Conservation (phyloP, 129 eudicot species). For the Kitagawia praeruptora region DNA sequence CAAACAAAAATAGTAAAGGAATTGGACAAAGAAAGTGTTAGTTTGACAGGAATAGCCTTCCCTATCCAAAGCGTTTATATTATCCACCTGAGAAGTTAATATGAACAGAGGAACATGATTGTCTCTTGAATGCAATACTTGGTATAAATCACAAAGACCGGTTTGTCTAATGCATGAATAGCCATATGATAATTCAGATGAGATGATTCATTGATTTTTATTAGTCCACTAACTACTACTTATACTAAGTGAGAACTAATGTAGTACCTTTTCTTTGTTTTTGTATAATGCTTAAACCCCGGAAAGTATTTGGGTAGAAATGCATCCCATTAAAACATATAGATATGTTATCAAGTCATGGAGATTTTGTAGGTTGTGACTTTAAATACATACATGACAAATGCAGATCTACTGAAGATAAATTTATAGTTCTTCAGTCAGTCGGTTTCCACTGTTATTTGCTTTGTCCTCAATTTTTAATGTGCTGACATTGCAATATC, state of each 20-base stretch:
- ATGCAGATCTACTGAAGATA: neutral
- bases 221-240: neutral
- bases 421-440: neutral
- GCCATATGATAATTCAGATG: neutral
- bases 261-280: neutral
- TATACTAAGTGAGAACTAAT: neutral
- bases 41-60: neutral
- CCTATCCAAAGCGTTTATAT: too few relatives aligned
- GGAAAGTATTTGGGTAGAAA: neutral
- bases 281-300: neutral
- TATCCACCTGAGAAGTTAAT: neutral
- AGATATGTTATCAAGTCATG: neutral
- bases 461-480: neutral
- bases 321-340: neutral
- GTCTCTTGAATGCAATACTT: neutral
- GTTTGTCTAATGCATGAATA: neutral
- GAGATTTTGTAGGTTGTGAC: neutral
- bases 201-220: neutral
- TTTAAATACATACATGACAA: neutral
- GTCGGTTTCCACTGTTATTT: neutral
- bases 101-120: neutral
- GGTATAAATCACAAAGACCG: neutral
- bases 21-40: neutral
- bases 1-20: neutral
- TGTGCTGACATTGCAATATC: neutral